A percentile compares a stretch with the other conserved stretches of the same genome.
Conservation (phyloP, 148 eudicot genomes). For the Euryodendron excelsum region DNA sequence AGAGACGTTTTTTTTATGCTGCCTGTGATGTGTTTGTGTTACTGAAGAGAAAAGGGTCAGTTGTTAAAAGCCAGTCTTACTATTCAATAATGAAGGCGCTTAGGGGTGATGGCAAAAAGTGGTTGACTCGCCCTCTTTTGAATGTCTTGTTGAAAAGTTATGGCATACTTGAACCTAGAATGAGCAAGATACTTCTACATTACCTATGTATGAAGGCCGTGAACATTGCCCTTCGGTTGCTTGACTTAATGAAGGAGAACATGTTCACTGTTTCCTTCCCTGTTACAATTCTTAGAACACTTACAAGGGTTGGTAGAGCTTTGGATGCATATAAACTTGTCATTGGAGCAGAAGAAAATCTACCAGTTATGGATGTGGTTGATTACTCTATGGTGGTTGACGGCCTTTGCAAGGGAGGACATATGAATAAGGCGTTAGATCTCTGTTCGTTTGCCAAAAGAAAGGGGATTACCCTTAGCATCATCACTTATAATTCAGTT, state of each 20-base stretch:
- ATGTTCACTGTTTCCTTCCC: constrained; percentile 38
- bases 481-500: constrained; percentile 69
- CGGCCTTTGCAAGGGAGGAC: constrained; percentile 75
- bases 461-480: constrained; percentile 54
- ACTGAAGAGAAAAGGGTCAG: constrained; percentile 35
- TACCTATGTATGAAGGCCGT: constrained; percentile 57
- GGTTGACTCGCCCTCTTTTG: constrained; percentile 38
- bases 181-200: constrained; percentile 46
- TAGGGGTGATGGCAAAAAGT: constrained; percentile 37
- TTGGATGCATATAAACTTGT: constrained; percentile 74
- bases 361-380: constrained; percentile 52
- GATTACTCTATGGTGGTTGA: constrained; percentile 69
- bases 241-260: constrained; percentile 39
- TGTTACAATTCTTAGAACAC: constrained; percentile 36
- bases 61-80: constrained; percentile 27
- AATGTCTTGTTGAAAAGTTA: constrained; percentile 50
- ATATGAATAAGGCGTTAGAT: constrained; percentile 68
- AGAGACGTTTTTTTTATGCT: constrained; percentile 30
- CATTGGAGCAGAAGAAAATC: constrained; percentile 41
- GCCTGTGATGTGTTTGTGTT: constrained; percentile 23
- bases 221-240: constrained; percentile 50
- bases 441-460: constrained; percentile 57
- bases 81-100: constrained; percentile 44
- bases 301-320: constrained; percentile 49
- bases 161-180: constrained; percentile 46